phyloP scores from a whole-genome alignment of 345 rosid genomes.

The Punica granatum region DNA sequence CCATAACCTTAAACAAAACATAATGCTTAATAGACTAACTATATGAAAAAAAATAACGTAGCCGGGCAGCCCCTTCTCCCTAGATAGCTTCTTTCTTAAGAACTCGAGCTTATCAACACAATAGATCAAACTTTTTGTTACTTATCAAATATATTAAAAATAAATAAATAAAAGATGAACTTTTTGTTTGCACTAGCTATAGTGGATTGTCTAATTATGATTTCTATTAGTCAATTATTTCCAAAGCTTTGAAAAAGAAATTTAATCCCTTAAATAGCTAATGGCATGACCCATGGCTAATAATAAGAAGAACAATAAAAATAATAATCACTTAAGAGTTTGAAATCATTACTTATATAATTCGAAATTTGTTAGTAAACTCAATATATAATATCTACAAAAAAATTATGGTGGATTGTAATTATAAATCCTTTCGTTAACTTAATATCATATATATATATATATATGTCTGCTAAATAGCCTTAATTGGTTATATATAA shows the following conservation, averaged over 20 bases:
- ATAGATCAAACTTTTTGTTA: neutral
- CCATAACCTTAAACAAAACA: neutral
- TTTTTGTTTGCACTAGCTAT: conserved; percentile 1
- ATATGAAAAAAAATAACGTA: no score
- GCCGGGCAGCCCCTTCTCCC: neutral
- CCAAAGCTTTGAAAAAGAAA: neutral
- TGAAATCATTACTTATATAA: no score
- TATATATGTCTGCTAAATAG: no score
- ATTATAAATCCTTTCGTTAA: no score
- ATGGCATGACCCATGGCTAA: neutral
- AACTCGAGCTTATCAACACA: neutral
- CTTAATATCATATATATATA: no score
- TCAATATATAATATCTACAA: no score
- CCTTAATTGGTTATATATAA: no score
- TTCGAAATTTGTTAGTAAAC: no score
- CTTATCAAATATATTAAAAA: neutral
- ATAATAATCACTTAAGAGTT: no score
- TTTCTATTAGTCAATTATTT: neutral
- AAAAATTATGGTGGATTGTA: no score
- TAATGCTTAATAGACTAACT: no score
- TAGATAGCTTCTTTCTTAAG: neutral
- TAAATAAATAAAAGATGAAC: neutral
- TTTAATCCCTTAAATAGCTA: neutral
- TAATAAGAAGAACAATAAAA: no score
- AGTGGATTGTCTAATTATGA: conserved; percentile 1